These are phyloP conservation scores for Entomortierella parvispora DNA, from an alignment of 192 early-diverging fungal genomes.

Conservation along the genomic window DNA sequence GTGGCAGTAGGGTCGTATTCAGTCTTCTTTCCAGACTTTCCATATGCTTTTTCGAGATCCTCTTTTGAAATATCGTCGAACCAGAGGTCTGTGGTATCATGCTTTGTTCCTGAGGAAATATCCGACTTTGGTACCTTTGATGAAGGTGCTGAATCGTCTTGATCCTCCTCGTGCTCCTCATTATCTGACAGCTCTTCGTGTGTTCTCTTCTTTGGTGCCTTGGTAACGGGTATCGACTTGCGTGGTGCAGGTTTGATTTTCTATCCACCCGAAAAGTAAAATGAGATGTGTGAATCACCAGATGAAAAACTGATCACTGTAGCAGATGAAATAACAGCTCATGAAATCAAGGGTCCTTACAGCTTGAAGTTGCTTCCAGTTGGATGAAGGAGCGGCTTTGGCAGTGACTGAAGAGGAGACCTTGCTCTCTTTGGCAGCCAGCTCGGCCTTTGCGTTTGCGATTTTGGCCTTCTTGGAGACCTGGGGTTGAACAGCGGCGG, in stretches of 20 bases:
- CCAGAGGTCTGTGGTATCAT: slow-evolving; percentile 58
- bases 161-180: slow-evolving; percentile 35
- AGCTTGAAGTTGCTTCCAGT: slow-evolving; percentile 60
- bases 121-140: slow-evolving; percentile 7
- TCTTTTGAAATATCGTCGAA: slow-evolving; percentile 64
- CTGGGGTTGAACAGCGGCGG: slow-evolving; percentile 11
- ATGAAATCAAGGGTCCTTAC: slow-evolving; percentile 12
- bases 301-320: neutral
- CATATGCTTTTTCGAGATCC: slow-evolving; percentile 58
- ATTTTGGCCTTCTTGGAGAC: slow-evolving; percentile 20
- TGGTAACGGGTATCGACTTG: slow-evolving; percentile 34
- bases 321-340: neutral
- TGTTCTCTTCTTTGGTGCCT: slow-evolving; percentile 18
- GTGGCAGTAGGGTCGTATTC: slow-evolving; percentile 52
- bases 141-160: slow-evolving; percentile 22
- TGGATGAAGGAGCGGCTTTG: slow-evolving; percentile 55
- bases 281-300: too few species aligned
- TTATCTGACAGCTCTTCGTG: slow-evolving; percentile 28
- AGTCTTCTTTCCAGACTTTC: slow-evolving; percentile 31
- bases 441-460: slow-evolving; percentile 7
- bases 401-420: slow-evolving; percentile 30
- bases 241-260: slow-evolving; percentile 45
- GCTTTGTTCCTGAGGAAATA: slow-evolving; percentile 20
- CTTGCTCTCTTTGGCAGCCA: slow-evolving; percentile 10
- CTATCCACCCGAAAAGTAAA: slow-evolving; percentile 1